phyloP scores from a whole-genome alignment of 441 rosid species.

The Pelargonium fulgidum region DNA sequence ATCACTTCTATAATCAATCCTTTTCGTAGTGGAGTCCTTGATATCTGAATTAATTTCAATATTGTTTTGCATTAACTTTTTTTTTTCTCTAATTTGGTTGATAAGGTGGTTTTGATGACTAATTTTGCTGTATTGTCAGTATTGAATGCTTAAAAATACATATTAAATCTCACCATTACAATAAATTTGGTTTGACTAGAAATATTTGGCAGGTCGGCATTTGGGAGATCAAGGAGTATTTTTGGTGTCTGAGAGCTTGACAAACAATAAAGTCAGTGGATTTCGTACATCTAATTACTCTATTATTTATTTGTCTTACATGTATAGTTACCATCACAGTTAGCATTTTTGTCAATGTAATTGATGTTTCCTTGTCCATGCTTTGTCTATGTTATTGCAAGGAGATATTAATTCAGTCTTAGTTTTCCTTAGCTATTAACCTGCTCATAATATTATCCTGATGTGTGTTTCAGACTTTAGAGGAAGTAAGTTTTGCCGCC shows the following conservation, averaged over 20 bases:
- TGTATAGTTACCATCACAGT: conserved; percentile 3
- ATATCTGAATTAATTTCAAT: too few relatives aligned
- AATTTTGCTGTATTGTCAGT: background rate
- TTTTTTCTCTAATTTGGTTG: too few relatives aligned
- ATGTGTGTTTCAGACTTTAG: conserved; percentile 42
- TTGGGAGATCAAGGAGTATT: conserved; percentile 90
- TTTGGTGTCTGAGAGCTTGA: conserved; percentile 79
- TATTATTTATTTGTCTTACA: conserved; percentile 8
- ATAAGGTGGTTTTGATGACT: background rate
- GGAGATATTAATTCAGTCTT: background rate
- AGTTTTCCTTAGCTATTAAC: conserved; percentile 9
- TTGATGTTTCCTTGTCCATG: background rate
- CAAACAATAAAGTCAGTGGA: conserved; percentile 68
- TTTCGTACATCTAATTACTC: background rate
- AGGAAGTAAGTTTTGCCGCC: conserved; percentile 93
- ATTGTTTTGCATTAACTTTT: too few relatives aligned
- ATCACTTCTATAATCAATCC: background rate
- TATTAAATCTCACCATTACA: background rate
- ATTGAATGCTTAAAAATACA: background rate
- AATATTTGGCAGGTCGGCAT: conserved; percentile 54
- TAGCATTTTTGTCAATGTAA: conserved; percentile 5
- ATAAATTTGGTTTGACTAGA: conserved; percentile 9
- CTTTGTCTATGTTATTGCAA: background rate
- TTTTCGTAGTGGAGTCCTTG: too few relatives aligned
- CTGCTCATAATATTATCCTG: conserved; percentile 4